Base-by-base conservation (phyloP, 768 basidiomycete genomes). In the Mycena filopes region DNA sequence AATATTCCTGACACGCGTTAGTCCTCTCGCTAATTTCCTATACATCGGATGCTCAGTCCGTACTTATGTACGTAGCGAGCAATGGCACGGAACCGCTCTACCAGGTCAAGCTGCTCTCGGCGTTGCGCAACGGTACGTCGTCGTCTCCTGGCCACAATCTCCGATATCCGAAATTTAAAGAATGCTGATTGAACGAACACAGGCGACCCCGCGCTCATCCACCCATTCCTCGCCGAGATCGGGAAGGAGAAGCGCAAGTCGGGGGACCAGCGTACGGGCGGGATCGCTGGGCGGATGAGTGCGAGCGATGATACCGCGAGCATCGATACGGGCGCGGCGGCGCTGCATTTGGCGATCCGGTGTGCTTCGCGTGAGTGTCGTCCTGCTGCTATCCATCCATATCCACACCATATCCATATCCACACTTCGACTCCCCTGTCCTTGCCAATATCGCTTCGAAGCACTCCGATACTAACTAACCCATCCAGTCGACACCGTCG, bases 141-240 rank as follows among this genome's bases (percentile, higher is more conserved):
- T n/a, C 5, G 41, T 9, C 15, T 42, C 15, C 41, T 42, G n/a
- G n/a, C n/a, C 16, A 42, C 41, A 21, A n/a, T 45, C 8, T 45
- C 5, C 21, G 43, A n/a, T 21, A 11, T 11, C 12, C 33, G 33
- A 33, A 33, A 33, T 33, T 33, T 4, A 45, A 23, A 21, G 33
- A n/a, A 29, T 42, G 4, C 59, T 62, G 41, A 45, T n/a, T n/a
- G 31, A 53, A 59, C 38, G 9, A 2, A n/a, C 15, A 16, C 31
- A 93, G 93, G 93, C 31, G 91, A 95, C 69, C 89, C 91, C 0
- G 85, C 91, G 8, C 80, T 86, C 15, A 92, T 95, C n/a, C 91
- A 92, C 68, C 91, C 92, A 1, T 91, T 94, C 71, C 82, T 95
- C n/a, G 72, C 87, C 1, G 92, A 93, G 74, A 90, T 95, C 42